Conservation (phyloP, 2,329 filamentous ascomycete species). For the Aspergillus niger region DNA sequence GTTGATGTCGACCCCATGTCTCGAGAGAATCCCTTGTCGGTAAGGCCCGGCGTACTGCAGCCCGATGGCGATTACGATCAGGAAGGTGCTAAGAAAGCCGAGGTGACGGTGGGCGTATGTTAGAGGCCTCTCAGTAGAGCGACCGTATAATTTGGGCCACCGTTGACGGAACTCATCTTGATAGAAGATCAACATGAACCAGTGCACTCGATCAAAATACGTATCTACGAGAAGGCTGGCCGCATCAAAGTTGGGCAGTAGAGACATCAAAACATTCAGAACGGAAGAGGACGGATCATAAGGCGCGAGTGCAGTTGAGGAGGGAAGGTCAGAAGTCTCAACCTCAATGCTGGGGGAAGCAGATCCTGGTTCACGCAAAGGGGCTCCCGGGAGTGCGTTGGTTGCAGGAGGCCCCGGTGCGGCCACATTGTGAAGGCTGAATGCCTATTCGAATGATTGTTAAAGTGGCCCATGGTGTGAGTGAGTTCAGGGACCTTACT, state of each 20-base stretch:
- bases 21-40: conserved; percentile 10
- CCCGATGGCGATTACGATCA: conserved; percentile 29
- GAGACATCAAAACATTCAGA: conserved; percentile 12
- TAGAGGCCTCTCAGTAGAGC: background rate
- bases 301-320: background rate
- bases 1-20: background rate
- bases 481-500: background rate
- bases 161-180: conserved; percentile 34
- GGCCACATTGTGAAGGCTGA: conserved; percentile 17
- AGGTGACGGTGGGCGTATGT: background rate
- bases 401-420: conserved; percentile 13
- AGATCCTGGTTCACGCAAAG: background rate
- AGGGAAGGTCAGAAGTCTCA: background rate
- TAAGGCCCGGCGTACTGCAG: conserved; percentile 24
- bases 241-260: conserved; percentile 27
- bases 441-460: conserved; percentile 12
- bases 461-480: background rate
- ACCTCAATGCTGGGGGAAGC: background rate
- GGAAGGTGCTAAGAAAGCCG: conserved; percentile 24
- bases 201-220: conserved; percentile 44
- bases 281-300: background rate
- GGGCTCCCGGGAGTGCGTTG: conserved; percentile 20
- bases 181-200: conserved; percentile 44
- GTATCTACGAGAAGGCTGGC: conserved; percentile 35
- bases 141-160: conserved; percentile 22